phyloP scores from a whole-genome alignment of 73 alveolate genomes.

The Tetrahymena elliotti region DNA sequence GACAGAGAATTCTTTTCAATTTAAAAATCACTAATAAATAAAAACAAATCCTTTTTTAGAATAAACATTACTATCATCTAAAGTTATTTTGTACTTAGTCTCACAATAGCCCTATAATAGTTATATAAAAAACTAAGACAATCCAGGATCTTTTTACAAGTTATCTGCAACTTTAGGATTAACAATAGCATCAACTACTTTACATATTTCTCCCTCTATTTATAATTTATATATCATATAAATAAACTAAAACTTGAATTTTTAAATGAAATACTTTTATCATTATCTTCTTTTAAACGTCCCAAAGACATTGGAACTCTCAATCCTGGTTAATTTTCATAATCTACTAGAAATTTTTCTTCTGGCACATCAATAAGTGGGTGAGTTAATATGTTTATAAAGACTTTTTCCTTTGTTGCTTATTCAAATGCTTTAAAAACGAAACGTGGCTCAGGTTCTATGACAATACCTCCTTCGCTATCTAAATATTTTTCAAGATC shows the following conservation, averaged over 20 bases:
- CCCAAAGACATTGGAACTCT: conserved; percentile 59
- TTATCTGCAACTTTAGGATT: conserved; percentile 44
- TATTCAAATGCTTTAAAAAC: conserved; percentile 41
- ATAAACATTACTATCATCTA: conserved; percentile 24
- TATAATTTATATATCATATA: neutral
- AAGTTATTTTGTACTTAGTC: conserved; percentile 34
- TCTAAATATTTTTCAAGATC: conserved; percentile 35
- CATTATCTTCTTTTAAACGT: conserved; percentile 39
- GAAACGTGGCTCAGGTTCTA: conserved; percentile 30
- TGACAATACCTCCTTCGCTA: conserved; percentile 46
- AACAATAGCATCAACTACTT: conserved; percentile 34
- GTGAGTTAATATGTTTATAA: conserved; percentile 37
- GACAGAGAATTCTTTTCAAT: conserved; percentile 6
- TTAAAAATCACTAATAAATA: neutral
- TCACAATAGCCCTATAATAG: conserved; percentile 5
- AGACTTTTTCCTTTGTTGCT: conserved; percentile 40
- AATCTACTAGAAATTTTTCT: conserved; percentile 33
- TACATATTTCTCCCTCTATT: conserved; percentile 47
- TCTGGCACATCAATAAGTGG: conserved; percentile 43
- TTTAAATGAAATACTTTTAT: conserved; percentile 16
- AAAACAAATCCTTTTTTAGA: neutral
- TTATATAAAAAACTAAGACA: conserved; percentile 29
- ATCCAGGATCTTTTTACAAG: conserved; percentile 15
- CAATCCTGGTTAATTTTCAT: conserved; percentile 33
- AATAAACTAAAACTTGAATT: neutral